A percentile compares a stretch with the other conserved stretches of the same genome.
These are phyloP conservation scores for Endocalyx cinctus DNA, from an alignment of 2,329 filamentous ascomycete genomes.

Conservation along the genomic window DNA sequence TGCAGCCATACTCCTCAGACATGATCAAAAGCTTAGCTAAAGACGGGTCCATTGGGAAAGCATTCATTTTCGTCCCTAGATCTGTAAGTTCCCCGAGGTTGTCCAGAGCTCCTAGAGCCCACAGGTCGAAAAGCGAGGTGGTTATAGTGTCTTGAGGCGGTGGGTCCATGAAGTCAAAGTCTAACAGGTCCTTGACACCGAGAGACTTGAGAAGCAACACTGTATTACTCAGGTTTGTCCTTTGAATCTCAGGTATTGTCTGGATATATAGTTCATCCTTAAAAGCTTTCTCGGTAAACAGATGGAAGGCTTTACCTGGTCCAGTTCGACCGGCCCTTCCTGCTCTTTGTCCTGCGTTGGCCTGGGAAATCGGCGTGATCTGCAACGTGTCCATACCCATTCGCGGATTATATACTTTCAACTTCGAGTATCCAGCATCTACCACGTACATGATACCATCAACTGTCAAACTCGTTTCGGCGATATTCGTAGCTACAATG, in stretches of 20 bases:
- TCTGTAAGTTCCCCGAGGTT: constrained; percentile 89
- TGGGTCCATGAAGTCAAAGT: constrained; percentile 99
- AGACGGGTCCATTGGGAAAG: constrained; percentile 96
- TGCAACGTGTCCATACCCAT: constrained; percentile 99
- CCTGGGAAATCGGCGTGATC: constrained; percentile 95
- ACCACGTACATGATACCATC: constrained; percentile 99
- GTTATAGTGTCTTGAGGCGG: constrained; percentile 97
- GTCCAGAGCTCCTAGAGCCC: constrained; percentile 89
- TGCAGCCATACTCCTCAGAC: constrained; percentile 83
- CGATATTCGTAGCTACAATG: constrained; percentile 97
- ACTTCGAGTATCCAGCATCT: constrained; percentile 90
- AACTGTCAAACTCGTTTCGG: constrained; percentile 94
- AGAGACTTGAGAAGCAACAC: constrained; percentile 91
- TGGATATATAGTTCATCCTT: constrained; percentile 95
- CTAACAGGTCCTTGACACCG: constrained; percentile 86
- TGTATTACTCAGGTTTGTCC: constrained; percentile 92
- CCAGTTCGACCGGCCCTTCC: constrained; percentile 92
- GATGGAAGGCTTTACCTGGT: constrained; percentile 88
- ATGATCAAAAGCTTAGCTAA: constrained; percentile 93
- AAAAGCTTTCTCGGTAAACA: constrained; percentile 92
- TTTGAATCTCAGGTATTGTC: constrained; percentile 95
- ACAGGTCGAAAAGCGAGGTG: constrained; percentile 94
- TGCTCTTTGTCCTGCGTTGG: constrained; percentile 88
- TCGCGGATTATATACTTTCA: constrained; percentile 97
- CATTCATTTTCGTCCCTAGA: constrained; percentile 88